Evolutionary conservation across 1,284 basidiomycete genomes (phyloP).

Genomic region (Microbotryum lychnidis-dioicae): DNA sequence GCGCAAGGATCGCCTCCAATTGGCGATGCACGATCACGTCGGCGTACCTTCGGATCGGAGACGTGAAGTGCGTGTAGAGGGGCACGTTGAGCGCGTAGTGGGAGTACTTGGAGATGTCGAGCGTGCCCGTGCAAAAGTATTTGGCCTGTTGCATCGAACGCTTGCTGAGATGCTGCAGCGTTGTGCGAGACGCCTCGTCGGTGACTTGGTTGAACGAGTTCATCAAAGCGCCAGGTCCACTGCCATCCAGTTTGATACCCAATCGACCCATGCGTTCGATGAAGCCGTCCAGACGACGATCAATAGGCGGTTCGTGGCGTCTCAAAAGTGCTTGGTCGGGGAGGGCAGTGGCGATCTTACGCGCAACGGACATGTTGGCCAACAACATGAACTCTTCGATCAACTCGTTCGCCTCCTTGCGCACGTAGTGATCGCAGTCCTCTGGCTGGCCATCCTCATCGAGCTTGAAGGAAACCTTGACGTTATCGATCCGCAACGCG

Average conservation of each 20-base stretch:
- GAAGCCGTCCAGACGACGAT: constrained; percentile 74
- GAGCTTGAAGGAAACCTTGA: constrained; percentile 67
- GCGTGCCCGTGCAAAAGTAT: constrained; percentile 98
- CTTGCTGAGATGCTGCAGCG: constrained; percentile 25
- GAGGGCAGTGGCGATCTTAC: constrained; percentile 83
- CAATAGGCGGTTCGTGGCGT: constrained; percentile 85
- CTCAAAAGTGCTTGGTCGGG: constrained; percentile 91
- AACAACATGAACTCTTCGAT: constrained; percentile 97
- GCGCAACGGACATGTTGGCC: constrained; percentile 81
- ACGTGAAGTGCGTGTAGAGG: constrained; percentile 93
- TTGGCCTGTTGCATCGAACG: constrained; percentile 77
- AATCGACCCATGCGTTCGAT: constrained; percentile 69
- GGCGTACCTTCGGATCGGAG: constrained; percentile 52
- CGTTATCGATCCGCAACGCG: constrained; percentile 63
- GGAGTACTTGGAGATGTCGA: constrained; percentile 95
- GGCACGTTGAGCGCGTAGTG: constrained; percentile 89
- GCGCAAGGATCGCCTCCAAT: constrained; percentile 70
- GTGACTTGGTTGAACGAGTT: constrained; percentile 65
- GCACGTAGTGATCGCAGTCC: constrained; percentile 63
- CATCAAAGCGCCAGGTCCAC: constrained; percentile 74
- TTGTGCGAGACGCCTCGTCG: constrained; percentile 60
- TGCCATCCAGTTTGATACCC: constrained; percentile 72
- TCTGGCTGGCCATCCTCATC: constrained; percentile 73
- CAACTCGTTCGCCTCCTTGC: constrained; percentile 65
- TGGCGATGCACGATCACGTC: constrained; percentile 96